These are phyloP conservation scores for Dioszegia aurantiaca DNA, from an alignment of 768 basidiomycete species.

Conservation along the genomic window DNA sequence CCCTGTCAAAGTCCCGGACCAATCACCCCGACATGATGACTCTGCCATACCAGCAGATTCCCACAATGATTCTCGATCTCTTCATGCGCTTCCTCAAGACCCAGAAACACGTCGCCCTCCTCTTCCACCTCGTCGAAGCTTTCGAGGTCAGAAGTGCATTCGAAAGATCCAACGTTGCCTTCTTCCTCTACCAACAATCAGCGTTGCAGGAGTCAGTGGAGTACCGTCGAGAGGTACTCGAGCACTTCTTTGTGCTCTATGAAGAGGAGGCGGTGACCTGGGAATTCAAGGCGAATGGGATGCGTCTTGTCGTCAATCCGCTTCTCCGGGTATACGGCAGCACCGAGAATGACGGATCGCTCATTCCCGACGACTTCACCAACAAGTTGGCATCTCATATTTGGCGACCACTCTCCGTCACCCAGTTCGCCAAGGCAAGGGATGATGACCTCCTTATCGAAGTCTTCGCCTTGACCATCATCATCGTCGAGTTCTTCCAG, in stretches of 20 bases:
- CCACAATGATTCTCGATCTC: slow-evolving; percentile 66
- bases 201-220: slow-evolving; percentile 66
- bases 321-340: slow-evolving; percentile 68
- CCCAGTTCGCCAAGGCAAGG: slow-evolving; percentile 27
- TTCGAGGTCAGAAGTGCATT: slow-evolving; percentile 76
- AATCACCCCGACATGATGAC: slow-evolving; percentile 37
- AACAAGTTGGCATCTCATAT: slow-evolving; percentile 58
- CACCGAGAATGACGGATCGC: slow-evolving; percentile 57
- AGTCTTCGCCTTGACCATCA: slow-evolving; percentile 79
- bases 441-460: slow-evolving; percentile 91
- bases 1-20: slow-evolving; percentile 36
- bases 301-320: slow-evolving; percentile 81
- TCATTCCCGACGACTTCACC: slow-evolving; percentile 72
- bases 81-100: slow-evolving; percentile 64
- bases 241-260: slow-evolving; percentile 84
- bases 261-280: slow-evolving; percentile 62
- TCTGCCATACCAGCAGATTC: slow-evolving; percentile 50
- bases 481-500: slow-evolving; percentile 80
- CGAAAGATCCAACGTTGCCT: slow-evolving; percentile 72
- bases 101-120: slow-evolving; percentile 74
- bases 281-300: slow-evolving; percentile 65
- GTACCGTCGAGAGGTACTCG: slow-evolving; percentile 72
- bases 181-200: slow-evolving; percentile 83
- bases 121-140: slow-evolving; percentile 80
- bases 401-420: slow-evolving; percentile 69